phyloP scores from a whole-genome alignment of 2,329 filamentous ascomycete species.

The Pseudocercospora fuligena region DNA sequence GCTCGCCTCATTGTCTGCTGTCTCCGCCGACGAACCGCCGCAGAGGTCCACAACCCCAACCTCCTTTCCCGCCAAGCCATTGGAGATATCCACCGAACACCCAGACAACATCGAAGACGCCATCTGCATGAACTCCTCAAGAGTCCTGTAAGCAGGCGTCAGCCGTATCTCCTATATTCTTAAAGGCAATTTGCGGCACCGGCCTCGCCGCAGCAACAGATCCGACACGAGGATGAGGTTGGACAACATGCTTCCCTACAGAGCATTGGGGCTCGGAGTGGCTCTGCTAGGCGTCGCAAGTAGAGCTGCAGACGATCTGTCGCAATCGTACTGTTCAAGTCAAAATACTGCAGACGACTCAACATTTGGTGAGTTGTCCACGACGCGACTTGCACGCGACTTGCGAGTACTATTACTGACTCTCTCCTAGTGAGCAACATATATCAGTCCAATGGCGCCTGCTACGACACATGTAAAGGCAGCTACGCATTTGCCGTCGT shows the following conservation, averaged over 20 bases:
- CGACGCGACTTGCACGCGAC: slow-evolving; percentile 8
- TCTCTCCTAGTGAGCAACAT: slow-evolving; percentile 39
- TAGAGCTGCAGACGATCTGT: slow-evolving; percentile 31
- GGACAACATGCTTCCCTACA: slow-evolving; percentile 37
- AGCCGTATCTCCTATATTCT: slow-evolving; percentile 17
- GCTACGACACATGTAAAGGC: slow-evolving; percentile 62
- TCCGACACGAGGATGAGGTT: slow-evolving; percentile 23
- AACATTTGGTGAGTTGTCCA: slow-evolving; percentile 37
- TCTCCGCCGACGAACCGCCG: slow-evolving; percentile 1
- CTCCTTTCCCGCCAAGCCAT: slow-evolving; percentile 24
- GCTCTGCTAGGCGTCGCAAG: slow-evolving; percentile 21
- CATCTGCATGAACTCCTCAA: slow-evolving; percentile 23
- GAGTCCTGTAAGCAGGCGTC: slow-evolving; percentile 18
- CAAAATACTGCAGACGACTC: slow-evolving; percentile 48
- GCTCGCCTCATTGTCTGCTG: not conserved
- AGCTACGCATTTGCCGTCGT: slow-evolving; percentile 71
- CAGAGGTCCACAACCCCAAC: not conserved
- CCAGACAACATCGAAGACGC: slow-evolving; percentile 6
- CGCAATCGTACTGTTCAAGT: slow-evolving; percentile 50
- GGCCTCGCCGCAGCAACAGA: slow-evolving; percentile 9
- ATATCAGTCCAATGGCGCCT: slow-evolving; percentile 72
- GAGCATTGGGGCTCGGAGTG: slow-evolving; percentile 26
- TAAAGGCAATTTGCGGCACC: slow-evolving; percentile 11
- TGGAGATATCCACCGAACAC: slow-evolving; percentile 13
- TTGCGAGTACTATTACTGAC: slow-evolving; percentile 12